Percentiles rank a stretch among this genome's conserved stretches.
phyloP scores from a whole-genome alignment of 352 stramenopile genomes.

The Phytophthora quininea region DNA sequence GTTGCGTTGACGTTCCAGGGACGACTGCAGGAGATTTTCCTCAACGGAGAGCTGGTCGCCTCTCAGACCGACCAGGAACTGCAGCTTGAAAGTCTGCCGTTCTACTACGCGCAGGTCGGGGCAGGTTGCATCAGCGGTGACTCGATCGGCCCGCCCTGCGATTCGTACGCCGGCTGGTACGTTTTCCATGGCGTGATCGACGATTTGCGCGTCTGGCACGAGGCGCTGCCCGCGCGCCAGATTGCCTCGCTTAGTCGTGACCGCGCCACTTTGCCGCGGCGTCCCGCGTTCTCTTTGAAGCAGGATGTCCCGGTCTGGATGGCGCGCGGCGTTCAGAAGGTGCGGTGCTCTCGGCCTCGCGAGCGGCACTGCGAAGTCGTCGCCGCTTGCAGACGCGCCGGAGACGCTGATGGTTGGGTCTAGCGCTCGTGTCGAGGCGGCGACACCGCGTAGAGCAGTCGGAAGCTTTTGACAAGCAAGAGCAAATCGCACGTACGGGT shows the following conservation, averaged over 20 bases:
- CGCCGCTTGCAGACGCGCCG: constrained; percentile 14
- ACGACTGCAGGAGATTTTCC: constrained; percentile 12
- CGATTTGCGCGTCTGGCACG: constrained; percentile 29
- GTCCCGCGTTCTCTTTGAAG: constrained; percentile 16
- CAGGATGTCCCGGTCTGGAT: constrained; percentile 16
- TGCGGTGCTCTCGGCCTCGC: constrained; percentile 15
- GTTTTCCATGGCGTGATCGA: constrained; percentile 27
- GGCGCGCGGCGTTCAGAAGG: constrained; percentile 15
- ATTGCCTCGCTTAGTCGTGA: constrained; percentile 7
- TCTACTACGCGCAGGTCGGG: constrained; percentile 18
- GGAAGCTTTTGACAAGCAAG: too few relatives aligned
- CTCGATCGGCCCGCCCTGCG: constrained; percentile 6
- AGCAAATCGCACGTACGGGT: too few relatives aligned
- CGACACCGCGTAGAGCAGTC: too few relatives aligned
- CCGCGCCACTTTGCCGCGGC: neutral
- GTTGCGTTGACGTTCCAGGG: constrained; percentile 17
- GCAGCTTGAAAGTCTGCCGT: constrained; percentile 21
- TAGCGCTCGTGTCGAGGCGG: too few relatives aligned
- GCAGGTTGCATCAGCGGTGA: constrained; percentile 9
- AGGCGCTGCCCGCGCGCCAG: constrained; percentile 5
- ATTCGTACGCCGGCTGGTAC: constrained; percentile 25
- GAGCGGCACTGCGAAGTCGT: constrained; percentile 18
- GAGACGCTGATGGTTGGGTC: neutral
- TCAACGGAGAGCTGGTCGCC: constrained; percentile 19
- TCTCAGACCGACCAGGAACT: constrained; percentile 7